Base-by-base conservation (phyloP, 371 early-diverging fungal species). In the Apophysomyces elegans region DNA sequence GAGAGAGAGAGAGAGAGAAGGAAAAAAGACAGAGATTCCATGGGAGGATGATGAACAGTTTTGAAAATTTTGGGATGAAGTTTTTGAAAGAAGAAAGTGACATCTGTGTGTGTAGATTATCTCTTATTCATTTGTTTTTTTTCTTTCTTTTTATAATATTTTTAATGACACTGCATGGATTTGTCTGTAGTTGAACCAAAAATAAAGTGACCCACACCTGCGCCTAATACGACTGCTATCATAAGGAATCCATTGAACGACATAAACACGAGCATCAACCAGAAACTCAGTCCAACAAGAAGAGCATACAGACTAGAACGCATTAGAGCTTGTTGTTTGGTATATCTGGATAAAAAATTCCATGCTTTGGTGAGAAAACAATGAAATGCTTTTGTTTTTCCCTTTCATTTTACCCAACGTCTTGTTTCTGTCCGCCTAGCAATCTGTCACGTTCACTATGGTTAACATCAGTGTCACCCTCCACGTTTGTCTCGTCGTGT, bases 191-290 rank as follows among this genome's bases (percentile, higher is more conserved):
- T 46, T 26, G 62, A 58, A 26, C 80, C 82, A 75, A 87, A 88
- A 14, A 79, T 70, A 71, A 80, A 87, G 74, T 87, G 83, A 18
- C 91, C 91, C 16, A 84, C 60, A 9, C 86, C 86, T 11, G 92
- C 86, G 35, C 92, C 92, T 14, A 84, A 59, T 16, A 88, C 79
- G 0, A 87, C 84, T 14, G 86, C 80, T 7, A 88, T 68, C 77
- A 92, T 90, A 21, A 92, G 74, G 72, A 75, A 91, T 16, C 89
- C 90, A 67, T 92, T 92, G 69, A 90, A 92, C 0, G 91, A 91
- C 92, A 92, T 92, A 69, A 91, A 91, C 38, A 92, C 54, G 9
- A 50, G 11, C 54, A 50, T 50, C n/a, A 50, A 21, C 54, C 54
- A 50, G 11, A 50, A 50, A 21, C 54, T 50, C 21, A 50, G 5